Base-by-base conservation (phyloP, 305 asterid species). In the Salvia sclarea region DNA sequence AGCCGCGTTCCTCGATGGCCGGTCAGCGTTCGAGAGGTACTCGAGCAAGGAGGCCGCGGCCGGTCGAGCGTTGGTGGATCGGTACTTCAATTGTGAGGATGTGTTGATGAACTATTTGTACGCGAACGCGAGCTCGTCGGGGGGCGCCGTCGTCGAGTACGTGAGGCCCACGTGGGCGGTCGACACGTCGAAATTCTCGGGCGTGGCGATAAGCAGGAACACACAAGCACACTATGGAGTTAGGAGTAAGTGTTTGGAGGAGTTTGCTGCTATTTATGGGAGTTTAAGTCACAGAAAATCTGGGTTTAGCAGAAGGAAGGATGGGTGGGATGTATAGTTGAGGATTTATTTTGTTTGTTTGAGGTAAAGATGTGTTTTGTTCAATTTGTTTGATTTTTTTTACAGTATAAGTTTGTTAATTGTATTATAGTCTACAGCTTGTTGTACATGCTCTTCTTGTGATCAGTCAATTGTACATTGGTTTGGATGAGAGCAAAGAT, bases 261-360 rank as follows among this genome's bases (percentile, higher is more conserved):
- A 76, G 77, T 94, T 94, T 20, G 64, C 91, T 0, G 82, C 77
- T 24, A 79, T 91, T 76, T 91, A 87, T 55, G 98, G 99, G 2
- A 81, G 90, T 69, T 66, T 94, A 73, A 71, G 70, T 0, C 47
- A 61, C 20, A 82, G 86, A 44, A 91, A 88, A 73, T 73, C 82
- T 11, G 83, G 84, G 25, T 94, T 94, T 64, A 66, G 82, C 41
- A 75, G 81, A 62, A 87, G 98, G 78, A 82, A 66, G 16, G 99
- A 94, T 69, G 99, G 98, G 13, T 94, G 99, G 99, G 99, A 94
- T 84, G 80, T 89, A 75, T 94, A 85, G 91, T 65, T 24, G n/a
- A 8, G n/a, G 20, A 45, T 0, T 20, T n/a, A 0, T 38, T 18
- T 53, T 5, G n/a, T 3, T 37, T n/a, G n/a, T n/a, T 2, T 21